Evolutionary conservation across 352 stramenopile species (phyloP).

Genomic region (Blastocystis hominis): DNA sequence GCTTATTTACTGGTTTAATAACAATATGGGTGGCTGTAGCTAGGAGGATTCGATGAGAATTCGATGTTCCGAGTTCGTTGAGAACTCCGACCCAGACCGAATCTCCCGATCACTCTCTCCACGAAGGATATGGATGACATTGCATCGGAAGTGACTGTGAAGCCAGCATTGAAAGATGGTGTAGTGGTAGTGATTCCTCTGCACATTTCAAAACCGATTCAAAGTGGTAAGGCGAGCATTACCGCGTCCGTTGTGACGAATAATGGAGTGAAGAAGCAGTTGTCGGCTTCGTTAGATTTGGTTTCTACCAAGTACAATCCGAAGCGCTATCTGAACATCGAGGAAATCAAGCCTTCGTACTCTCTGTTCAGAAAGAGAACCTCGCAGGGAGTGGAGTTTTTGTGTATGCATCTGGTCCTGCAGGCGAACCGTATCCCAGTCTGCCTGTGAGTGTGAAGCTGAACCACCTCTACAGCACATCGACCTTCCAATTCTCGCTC

Average conservation of each 20-base stretch:
- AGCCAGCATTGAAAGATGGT: neutral
- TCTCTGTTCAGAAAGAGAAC: neutral
- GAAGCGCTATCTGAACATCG: neutral
- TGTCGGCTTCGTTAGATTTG: neutral
- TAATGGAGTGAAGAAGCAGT: neutral
- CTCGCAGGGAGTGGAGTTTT: neutral
- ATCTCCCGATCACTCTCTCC: neutral
- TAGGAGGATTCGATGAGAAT: constrained; percentile 33
- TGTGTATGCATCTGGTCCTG: neutral
- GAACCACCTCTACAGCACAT: neutral
- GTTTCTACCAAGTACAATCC: neutral
- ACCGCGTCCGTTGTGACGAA: neutral
- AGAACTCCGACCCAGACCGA: constrained; percentile 5
- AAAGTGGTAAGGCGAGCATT: neutral
- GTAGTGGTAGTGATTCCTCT: neutral
- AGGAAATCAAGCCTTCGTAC: neutral
- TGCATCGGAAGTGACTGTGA: neutral
- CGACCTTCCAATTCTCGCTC: neutral
- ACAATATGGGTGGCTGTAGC: constrained; percentile 1
- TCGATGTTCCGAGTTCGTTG: constrained; percentile 10
- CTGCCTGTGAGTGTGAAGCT: neutral
- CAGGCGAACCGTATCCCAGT: neutral
- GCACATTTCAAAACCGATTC: neutral
- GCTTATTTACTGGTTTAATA: constrained; percentile 35
- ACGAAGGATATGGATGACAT: neutral